phyloP scores from a whole-genome alignment of 2,329 filamentous ascomycete species.

The Pyricularia pennisetigena region DNA sequence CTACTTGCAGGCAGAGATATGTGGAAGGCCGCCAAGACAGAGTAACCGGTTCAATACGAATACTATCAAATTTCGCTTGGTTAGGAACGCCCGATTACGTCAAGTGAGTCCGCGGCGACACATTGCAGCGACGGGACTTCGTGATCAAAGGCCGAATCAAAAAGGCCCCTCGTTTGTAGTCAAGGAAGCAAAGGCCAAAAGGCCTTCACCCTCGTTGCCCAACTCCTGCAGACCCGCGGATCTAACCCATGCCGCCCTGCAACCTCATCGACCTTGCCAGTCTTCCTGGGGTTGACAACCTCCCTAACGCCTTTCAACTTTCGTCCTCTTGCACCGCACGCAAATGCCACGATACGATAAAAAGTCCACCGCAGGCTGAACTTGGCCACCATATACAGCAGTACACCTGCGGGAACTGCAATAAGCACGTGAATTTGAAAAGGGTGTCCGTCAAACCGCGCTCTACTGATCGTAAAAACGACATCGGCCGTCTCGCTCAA shows the following conservation, averaged over 20 bases:
- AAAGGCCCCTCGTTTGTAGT: too few species aligned
- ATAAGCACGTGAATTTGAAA: conserved; percentile 18
- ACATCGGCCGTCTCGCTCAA: conserved; percentile 35
- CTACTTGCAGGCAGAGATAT: too few species aligned
- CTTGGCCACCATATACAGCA: conserved; percentile 32
- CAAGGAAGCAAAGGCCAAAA: too few species aligned
- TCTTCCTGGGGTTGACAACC: conserved; percentile 33
- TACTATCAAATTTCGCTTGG: too few species aligned
- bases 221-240: not conserved
- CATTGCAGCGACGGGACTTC: too few species aligned
- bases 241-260: conserved; percentile 21
- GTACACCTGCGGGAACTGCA: conserved; percentile 16
- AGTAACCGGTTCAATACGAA: too few species aligned
- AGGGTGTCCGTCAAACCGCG: conserved; percentile 25
- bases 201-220: too few species aligned
- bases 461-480: conserved; percentile 28
- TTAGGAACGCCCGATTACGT: too few species aligned
- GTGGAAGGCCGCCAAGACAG: too few species aligned
- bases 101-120: too few species aligned
- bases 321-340: conserved; percentile 16
- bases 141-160: too few species aligned
- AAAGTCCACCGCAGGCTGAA: conserved; percentile 30
- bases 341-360: conserved; percentile 23
- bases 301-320: conserved; percentile 21
- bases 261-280: conserved; percentile 22